Conservation (phyloP, 176 grass and related monocot genomes). For the Musa itinerans region DNA sequence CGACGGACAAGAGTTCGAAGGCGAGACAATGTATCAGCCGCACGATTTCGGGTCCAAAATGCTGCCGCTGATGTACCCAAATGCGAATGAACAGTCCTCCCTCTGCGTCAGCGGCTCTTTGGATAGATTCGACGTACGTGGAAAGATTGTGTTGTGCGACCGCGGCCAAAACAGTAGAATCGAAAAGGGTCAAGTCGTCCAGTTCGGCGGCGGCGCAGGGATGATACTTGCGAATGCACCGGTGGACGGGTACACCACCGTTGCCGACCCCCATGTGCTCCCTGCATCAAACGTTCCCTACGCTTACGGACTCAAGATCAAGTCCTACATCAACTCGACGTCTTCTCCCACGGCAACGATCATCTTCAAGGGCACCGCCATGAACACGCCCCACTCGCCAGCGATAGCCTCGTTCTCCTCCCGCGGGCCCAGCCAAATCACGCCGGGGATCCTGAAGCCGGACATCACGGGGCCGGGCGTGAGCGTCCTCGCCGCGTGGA, state of each 20-base stretch:
- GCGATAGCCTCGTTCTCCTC: conserved; percentile 14
- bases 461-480: conserved; percentile 30
- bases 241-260: background rate
- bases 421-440: background rate
- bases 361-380: conserved; percentile 1
- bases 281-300: background rate
- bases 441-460: conserved; percentile 29
- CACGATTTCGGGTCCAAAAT: conserved; percentile 7
- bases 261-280: background rate
- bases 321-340: conserved; percentile 15
- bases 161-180: too few relatives aligned
- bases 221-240: too few relatives aligned
- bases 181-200: background rate
- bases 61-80: conserved; percentile 6
- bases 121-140: background rate
- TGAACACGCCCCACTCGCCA: background rate
- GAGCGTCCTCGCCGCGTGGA: conserved; percentile 22
- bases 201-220: background rate
- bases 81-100: too few relatives aligned
- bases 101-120: too few relatives aligned
- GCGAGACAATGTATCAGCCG: conserved; percentile 12
- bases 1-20: conserved; percentile 20
- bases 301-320: conserved; percentile 1
- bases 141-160: conserved; percentile 1
- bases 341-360: conserved; percentile 3